Evolutionary conservation across 140 eudicot genomes (phyloP).

Genomic region (Erigeron philadelphicus): DNA sequence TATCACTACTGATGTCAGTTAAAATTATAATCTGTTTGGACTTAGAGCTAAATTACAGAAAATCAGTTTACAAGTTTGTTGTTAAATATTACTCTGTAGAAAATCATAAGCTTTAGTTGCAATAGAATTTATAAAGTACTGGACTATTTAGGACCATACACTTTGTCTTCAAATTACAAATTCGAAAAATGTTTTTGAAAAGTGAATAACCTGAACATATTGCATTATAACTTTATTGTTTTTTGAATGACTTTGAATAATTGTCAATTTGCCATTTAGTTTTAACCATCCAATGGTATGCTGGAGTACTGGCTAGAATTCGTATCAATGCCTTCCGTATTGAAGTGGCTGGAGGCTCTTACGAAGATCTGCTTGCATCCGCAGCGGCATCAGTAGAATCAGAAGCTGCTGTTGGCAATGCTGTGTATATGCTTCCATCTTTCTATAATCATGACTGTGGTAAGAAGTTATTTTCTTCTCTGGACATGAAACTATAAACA

Average conservation of each 20-base stretch:
- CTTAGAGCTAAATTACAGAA: background rate
- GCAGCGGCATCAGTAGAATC: slow-evolving; percentile 78
- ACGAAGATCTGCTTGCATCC: slow-evolving; percentile 64
- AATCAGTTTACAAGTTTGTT: background rate
- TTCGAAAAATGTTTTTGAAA: background rate
- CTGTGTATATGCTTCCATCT: slow-evolving; percentile 89
- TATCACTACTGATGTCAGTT: slow-evolving; percentile 5
- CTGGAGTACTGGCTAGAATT: slow-evolving; percentile 68
- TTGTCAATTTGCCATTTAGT: slow-evolving; percentile 41
- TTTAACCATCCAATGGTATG: slow-evolving; percentile 71
- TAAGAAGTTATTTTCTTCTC: slow-evolving; percentile 30
- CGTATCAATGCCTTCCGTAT: slow-evolving; percentile 87
- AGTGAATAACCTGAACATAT: background rate
- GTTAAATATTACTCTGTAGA: too few relatives aligned
- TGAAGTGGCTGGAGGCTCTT: slow-evolving; percentile 59
- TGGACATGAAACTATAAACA: background rate
- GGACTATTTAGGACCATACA: too few relatives aligned
- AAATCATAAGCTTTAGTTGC: too few relatives aligned
- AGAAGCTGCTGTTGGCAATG: slow-evolving; percentile 85
- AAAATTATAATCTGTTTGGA: background rate
- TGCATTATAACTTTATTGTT: background rate
- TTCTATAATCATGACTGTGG: slow-evolving; percentile 96
- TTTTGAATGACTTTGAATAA: slow-evolving; percentile 6
- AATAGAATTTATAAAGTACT: too few relatives aligned
- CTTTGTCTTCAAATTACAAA: background rate